phyloP scores from a whole-genome alignment of 139 green algal genomes.

The Picochlorum costavermella region DNA sequence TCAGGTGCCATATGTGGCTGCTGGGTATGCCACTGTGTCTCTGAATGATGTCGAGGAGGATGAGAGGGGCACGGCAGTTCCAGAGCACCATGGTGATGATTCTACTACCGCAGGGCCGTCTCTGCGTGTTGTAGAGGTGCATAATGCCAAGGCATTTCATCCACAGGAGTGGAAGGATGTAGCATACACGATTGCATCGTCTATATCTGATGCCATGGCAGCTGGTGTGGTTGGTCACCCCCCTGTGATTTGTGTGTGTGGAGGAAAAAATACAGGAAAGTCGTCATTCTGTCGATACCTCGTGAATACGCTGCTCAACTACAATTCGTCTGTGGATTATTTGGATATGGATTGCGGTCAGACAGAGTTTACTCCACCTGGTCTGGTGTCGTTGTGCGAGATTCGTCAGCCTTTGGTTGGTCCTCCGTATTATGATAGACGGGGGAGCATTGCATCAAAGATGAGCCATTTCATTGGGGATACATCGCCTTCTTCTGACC shows the following conservation, averaged over 20 bases:
- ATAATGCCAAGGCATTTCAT: neutral
- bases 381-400: conserved; percentile 58
- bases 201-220: conserved; percentile 3
- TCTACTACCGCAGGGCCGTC: too few species aligned
- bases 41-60: too few species aligned
- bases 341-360: conserved; percentile 83
- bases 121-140: too few species aligned
- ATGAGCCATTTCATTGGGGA: conserved; percentile 54
- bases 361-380: conserved; percentile 72
- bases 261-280: conserved; percentile 76
- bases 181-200: conserved; percentile 2
- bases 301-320: conserved; percentile 30
- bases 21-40: too few species aligned
- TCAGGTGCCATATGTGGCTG: too few species aligned
- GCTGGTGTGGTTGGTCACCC: neutral
- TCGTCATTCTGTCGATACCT: conserved; percentile 60
- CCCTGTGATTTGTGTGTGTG: conserved; percentile 50
- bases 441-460: conserved; percentile 29
- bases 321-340: conserved; percentile 43
- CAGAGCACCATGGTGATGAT: too few species aligned
- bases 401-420: conserved; percentile 50
- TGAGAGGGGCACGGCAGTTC: too few species aligned
- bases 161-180: conserved; percentile 20
- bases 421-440: conserved; percentile 42
- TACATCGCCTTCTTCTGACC: conserved; percentile 53